A percentile compares a stretch with the other conserved stretches of the same genome.
Conservation (phyloP, 2,329 filamentous ascomycete genomes). For the Sporothrix brunneoviolacea region DNA sequence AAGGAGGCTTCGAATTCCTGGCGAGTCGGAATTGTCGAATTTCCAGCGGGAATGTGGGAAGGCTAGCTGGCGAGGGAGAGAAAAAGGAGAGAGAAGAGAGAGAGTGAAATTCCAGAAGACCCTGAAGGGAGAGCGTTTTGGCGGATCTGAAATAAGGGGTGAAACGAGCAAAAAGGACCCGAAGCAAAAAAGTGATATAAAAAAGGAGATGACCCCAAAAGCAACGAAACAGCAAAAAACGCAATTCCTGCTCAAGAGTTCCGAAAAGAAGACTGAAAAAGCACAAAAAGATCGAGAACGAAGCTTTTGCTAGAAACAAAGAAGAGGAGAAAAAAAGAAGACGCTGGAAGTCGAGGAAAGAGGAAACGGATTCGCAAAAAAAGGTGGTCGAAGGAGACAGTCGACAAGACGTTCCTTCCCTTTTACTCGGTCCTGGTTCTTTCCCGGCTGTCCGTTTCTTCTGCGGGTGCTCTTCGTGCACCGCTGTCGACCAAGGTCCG, state of each 20-base stretch:
- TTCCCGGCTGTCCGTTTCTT: not conserved
- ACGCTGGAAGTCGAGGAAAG: not conserved
- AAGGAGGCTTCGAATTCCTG: slow-evolving; percentile 2
- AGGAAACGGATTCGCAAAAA: not conserved
- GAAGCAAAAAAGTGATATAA: slow-evolving; percentile 11
- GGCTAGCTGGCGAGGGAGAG: slow-evolving; percentile 4
- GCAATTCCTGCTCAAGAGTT: not conserved
- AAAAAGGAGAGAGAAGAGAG: not conserved
- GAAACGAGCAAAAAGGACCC: not conserved
- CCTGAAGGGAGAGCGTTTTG: slow-evolving; percentile 2
- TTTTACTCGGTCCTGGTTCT: not conserved
- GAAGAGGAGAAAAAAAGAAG: not conserved
- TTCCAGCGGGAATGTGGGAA: slow-evolving; percentile 13
- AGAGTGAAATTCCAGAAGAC: slow-evolving; percentile 5
- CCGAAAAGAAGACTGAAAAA: not conserved
- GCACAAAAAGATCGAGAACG: not conserved
- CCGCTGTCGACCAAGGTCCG: slow-evolving; percentile 2
- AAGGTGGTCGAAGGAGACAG: not conserved
- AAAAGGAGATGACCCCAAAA: not conserved
- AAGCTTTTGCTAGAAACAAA: not conserved
- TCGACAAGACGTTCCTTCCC: slow-evolving; percentile 4
- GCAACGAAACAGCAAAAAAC: not conserved
- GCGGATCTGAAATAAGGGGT: slow-evolving; percentile 9
- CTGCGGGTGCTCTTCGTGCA: not conserved
- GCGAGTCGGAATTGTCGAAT: slow-evolving; percentile 3